These are phyloP conservation scores for Stropharia rugosoannulata DNA, from an alignment of 768 basidiomycete species.

Conservation along the genomic window DNA sequence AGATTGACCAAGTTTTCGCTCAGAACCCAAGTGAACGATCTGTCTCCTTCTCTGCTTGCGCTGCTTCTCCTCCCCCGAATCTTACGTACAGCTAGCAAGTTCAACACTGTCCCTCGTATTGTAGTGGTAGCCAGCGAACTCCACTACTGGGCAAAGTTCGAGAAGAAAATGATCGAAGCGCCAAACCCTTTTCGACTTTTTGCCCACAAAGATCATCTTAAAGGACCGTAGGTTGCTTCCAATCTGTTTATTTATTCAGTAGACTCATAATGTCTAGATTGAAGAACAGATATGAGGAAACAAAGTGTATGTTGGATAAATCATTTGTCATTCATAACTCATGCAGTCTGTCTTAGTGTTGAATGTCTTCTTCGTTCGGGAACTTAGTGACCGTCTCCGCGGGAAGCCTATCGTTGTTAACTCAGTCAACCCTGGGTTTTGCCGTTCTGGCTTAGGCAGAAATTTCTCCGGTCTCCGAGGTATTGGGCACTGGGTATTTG, in stretches of 20 bases:
- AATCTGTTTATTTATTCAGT: neutral
- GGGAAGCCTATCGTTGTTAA: slow-evolving; percentile 30
- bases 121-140: slow-evolving; percentile 45
- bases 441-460: slow-evolving; percentile 34
- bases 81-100: slow-evolving; percentile 31
- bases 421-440: slow-evolving; percentile 40
- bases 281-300: slow-evolving; percentile 6
- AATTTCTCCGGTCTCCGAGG: slow-evolving; percentile 17
- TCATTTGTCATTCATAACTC: neutral
- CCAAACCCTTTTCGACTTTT: neutral
- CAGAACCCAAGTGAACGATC: slow-evolving; percentile 49
- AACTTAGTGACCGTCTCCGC: slow-evolving; percentile 28
- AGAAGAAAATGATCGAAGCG: neutral
- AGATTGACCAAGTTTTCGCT: neutral
- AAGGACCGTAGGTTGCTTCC: neutral
- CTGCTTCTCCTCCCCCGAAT: slow-evolving; percentile 43
- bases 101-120: slow-evolving; percentile 31
- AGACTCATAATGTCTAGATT: neutral
- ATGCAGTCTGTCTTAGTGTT: slow-evolving; percentile 27
- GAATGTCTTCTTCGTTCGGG: slow-evolving; percentile 37
- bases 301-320: slow-evolving; percentile 8
- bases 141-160: slow-evolving; percentile 31
- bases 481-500: slow-evolving; percentile 21
- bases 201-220: neutral
- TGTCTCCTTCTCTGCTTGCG: slow-evolving; percentile 38